Evolutionary conservation across 345 rosid species (phyloP).

Genomic region (Moringa oleifera): DNA sequence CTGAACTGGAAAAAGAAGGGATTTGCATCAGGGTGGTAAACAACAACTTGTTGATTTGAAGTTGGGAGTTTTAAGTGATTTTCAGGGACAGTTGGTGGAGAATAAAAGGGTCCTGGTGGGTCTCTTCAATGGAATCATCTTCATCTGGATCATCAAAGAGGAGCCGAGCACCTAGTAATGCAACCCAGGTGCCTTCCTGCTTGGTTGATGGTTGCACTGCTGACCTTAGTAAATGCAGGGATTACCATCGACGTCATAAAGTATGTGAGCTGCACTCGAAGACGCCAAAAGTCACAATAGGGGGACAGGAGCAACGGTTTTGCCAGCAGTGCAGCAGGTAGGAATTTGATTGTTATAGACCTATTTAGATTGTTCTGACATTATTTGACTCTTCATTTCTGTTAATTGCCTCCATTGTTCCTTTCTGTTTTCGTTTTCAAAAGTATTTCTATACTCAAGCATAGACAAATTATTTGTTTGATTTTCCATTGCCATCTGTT

Average conservation of each 20-base stretch:
- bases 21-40: constrained; percentile 9
- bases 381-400: too few species aligned
- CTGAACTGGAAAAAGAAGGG: too few species aligned
- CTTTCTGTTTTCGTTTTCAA: too few species aligned
- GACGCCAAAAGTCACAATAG: constrained; percentile 49
- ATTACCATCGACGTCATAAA: constrained; percentile 72
- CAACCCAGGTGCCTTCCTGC: constrained; percentile 49
- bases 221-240: constrained; percentile 63
- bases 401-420: too few species aligned
- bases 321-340: too few species aligned
- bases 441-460: too few species aligned
- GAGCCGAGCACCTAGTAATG: constrained; percentile 33
- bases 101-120: constrained; percentile 14
- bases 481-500: too few species aligned
- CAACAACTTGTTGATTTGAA: constrained; percentile 23
- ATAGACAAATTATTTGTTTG: too few species aligned
- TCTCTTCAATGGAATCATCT: constrained; percentile 47
- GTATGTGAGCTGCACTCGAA: constrained; percentile 72
- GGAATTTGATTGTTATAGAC: constrained; percentile 1
- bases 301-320: constrained; percentile 58
- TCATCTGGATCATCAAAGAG: constrained; percentile 43
- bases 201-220: constrained; percentile 72
- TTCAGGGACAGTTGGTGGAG: constrained; percentile 8
- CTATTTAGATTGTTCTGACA: too few species aligned
- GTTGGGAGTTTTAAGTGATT: constrained; percentile 16